phyloP scores from a whole-genome alignment of 106 monocot species.

The Dendrobium chrysotoxum region DNA sequence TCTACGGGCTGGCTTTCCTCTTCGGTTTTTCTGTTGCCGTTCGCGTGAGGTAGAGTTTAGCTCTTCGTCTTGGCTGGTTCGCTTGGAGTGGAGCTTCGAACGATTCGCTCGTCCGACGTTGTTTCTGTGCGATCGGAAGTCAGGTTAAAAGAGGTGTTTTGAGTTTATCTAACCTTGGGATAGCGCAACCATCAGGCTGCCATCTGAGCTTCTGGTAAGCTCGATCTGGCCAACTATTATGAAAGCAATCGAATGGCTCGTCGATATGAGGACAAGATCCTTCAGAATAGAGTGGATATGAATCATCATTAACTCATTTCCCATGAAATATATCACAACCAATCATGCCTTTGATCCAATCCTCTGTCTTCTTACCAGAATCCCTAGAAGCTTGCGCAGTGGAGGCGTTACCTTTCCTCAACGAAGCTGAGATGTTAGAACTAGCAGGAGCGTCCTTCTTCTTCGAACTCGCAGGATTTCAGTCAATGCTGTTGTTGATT shows the following conservation, averaged over 20 bases:
- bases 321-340: conserved; percentile 66
- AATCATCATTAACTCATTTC: conserved; percentile 64
- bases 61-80: too few relatives aligned
- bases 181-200: conserved; percentile 61
- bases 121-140: too few relatives aligned
- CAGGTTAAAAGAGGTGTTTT: background rate
- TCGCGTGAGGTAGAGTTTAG: too few relatives aligned
- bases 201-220: conserved; percentile 70
- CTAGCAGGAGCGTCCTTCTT: background rate
- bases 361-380: conserved; percentile 9
- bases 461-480: background rate
- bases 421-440: background rate
- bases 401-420: background rate
- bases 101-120: too few relatives aligned
- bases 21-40: too few relatives aligned
- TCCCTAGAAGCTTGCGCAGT: background rate
- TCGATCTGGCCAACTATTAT: conserved; percentile 57
- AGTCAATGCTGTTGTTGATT: background rate
- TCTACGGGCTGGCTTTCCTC: too few relatives aligned
- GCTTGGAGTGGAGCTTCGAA: too few relatives aligned
- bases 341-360: conserved; percentile 36
- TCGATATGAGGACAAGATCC: conserved; percentile 82
- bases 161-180: conserved; percentile 46
- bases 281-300: conserved; percentile 58
- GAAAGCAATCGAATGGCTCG: conserved; percentile 60